These are phyloP conservation scores for Apiotrichum gamsii DNA, from an alignment of 1,284 basidiomycete species.

Conservation along the genomic window DNA sequence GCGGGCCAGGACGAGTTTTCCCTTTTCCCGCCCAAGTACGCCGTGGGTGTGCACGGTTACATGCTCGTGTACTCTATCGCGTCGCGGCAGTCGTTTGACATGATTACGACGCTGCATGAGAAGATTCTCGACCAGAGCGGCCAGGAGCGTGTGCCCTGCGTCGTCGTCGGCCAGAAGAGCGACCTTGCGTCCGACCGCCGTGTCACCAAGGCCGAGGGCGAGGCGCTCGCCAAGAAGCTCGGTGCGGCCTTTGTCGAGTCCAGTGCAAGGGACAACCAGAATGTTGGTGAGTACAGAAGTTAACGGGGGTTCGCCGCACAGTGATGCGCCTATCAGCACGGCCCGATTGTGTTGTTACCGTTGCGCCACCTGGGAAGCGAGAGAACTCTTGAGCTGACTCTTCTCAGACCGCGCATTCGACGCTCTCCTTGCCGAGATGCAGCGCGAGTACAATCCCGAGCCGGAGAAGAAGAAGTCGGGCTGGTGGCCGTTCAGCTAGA, in stretches of 20 bases:
- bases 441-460: slow-evolving; percentile 45
- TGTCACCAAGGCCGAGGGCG: slow-evolving; percentile 67
- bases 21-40: slow-evolving; percentile 72
- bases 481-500: slow-evolving; percentile 30
- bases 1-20: slow-evolving; percentile 92
- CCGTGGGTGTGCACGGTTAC: slow-evolving; percentile 76
- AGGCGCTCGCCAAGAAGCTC: slow-evolving; percentile 65
- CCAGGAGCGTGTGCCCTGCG: slow-evolving; percentile 81
- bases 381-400: no score
- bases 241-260: slow-evolving; percentile 79
- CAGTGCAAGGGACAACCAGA: slow-evolving; percentile 79
- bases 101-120: slow-evolving; percentile 92
- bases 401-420: slow-evolving; percentile 76
- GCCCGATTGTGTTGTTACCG: no score
- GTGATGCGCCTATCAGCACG: no score
- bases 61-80: slow-evolving; percentile 92
- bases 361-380: no score
- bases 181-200: slow-evolving; percentile 64
- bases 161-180: slow-evolving; percentile 91
- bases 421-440: slow-evolving; percentile 74
- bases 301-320: no score
- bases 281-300: slow-evolving; percentile 82
- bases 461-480: slow-evolving; percentile 43
- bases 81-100: slow-evolving; percentile 87
- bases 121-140: slow-evolving; percentile 96